Conservation (phyloP, 331 rosid genomes). For the Spiraea crenata region DNA sequence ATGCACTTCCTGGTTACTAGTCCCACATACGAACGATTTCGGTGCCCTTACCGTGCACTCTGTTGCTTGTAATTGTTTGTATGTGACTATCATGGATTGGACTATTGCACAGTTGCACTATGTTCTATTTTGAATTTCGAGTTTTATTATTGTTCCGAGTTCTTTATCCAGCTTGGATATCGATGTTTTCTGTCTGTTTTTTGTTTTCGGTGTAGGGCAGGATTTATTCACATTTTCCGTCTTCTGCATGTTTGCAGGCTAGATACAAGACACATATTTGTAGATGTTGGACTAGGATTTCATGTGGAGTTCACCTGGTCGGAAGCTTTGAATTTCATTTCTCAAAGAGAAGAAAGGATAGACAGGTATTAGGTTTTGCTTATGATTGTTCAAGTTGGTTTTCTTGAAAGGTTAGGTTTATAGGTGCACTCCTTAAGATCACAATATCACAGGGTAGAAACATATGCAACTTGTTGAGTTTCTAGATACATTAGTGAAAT, state of each 20-base stretch:
- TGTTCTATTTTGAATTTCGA: background rate
- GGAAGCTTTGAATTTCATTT: slow-evolving; percentile 72
- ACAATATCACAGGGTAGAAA: background rate
- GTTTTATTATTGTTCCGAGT: background rate
- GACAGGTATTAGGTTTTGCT: slow-evolving; percentile 45
- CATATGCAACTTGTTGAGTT: background rate
- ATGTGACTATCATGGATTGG: background rate
- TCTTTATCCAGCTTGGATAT: background rate
- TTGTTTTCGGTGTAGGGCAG: background rate
- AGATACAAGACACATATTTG: slow-evolving; percentile 64
- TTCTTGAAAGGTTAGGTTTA: background rate
- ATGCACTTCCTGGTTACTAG: background rate
- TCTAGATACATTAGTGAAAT: background rate
- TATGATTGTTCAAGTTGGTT: background rate
- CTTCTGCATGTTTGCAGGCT: slow-evolving; percentile 48
- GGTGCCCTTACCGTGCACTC: no score
- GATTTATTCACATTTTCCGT: background rate
- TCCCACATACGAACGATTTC: no score
- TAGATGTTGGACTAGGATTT: slow-evolving; percentile 90
- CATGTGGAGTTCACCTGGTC: slow-evolving; percentile 97
- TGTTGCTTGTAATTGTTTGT: background rate
- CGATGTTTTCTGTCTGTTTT: background rate
- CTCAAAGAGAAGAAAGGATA: slow-evolving; percentile 69
- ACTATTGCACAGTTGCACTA: background rate
- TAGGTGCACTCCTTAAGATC: background rate